phyloP scores from a whole-genome alignment of 805 yeast species.

The Saturnispora sekii region DNA sequence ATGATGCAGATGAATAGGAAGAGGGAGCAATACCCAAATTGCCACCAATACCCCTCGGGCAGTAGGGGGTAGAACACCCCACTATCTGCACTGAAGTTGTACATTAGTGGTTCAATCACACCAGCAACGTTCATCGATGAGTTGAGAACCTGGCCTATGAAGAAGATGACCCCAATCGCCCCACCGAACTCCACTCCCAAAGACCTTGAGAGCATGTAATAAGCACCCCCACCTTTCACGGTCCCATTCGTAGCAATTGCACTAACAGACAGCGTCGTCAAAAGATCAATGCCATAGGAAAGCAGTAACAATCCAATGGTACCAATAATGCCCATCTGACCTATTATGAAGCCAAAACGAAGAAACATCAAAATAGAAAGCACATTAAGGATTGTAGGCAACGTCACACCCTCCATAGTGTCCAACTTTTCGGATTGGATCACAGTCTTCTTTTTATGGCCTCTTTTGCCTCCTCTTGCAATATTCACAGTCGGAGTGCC shows the following conservation, averaged over 20 bases:
- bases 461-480: too few species aligned
- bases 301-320: constrained; percentile 54
- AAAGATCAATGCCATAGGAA: constrained; percentile 70
- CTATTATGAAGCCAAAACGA: constrained; percentile 90
- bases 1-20: constrained; percentile 63
- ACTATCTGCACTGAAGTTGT: constrained; percentile 55
- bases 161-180: constrained; percentile 89
- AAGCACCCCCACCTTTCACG: constrained; percentile 97
- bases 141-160: constrained; percentile 87
- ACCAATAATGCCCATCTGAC: constrained; percentile 88
- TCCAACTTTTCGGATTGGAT: constrained; percentile 41
- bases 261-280: constrained; percentile 83
- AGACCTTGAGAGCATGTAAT: constrained; percentile 91
- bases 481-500: constrained; percentile 4
- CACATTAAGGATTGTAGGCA: constrained; percentile 90
- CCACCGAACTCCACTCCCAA: constrained; percentile 99
- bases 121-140: constrained; percentile 93
- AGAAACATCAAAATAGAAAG: constrained; percentile 90
- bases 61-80: constrained; percentile 51
- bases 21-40: constrained; percentile 59
- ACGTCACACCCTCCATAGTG: constrained; percentile 82
- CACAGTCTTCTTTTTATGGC: too few species aligned
- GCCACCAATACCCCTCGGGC: constrained; percentile 60
- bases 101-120: constrained; percentile 79
- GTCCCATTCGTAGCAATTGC: constrained; percentile 98